Conservation (phyloP, 257 asterid species). For the Plantago elongata region DNA sequence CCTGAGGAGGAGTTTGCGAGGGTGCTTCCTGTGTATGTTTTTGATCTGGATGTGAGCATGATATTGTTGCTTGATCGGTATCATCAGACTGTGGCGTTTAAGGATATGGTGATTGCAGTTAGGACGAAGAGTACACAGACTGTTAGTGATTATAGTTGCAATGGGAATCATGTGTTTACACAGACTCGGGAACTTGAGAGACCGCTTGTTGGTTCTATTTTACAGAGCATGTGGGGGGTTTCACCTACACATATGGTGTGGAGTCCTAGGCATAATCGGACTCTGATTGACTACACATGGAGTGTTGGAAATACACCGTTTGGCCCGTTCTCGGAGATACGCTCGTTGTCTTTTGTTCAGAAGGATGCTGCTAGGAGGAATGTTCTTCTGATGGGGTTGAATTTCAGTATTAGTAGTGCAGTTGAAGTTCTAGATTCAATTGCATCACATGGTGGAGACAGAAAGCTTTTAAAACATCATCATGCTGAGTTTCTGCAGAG, state of each 20-base stretch:
- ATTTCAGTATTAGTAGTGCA: conserved; percentile 65
- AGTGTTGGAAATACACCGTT: conserved; percentile 91
- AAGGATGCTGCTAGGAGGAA: conserved; percentile 96
- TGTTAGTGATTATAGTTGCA: conserved; percentile 85
- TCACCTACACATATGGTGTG: conserved; percentile 83
- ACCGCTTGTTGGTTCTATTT: conserved; percentile 82
- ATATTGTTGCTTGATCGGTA: conserved; percentile 76
- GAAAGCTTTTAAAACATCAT: conserved; percentile 56
- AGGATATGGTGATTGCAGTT: conserved; percentile 90
- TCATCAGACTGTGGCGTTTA: conserved; percentile 88
- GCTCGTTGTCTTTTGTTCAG: conserved; percentile 81
- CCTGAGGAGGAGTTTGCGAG: conserved; percentile 75
- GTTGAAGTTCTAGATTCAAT: conserved; percentile 69
- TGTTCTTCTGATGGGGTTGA: conserved; percentile 63
- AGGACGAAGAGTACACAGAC: conserved; percentile 82
- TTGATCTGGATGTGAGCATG: conserved; percentile 62
- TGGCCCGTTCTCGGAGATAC: conserved; percentile 86
- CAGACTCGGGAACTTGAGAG: conserved; percentile 77
- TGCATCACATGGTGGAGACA: conserved; percentile 77
- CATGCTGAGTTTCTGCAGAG: conserved; percentile 62
- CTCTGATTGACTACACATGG: conserved; percentile 89
- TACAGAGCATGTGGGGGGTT: conserved; percentile 98
- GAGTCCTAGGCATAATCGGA: conserved; percentile 81
- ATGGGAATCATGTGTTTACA: conserved; percentile 81
- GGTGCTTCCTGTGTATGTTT: conserved; percentile 78